Percentiles rank a stretch among this genome's conserved stretches.
Conservation (phyloP, 78 protist genomes). For the Fonticula alba region DNA sequence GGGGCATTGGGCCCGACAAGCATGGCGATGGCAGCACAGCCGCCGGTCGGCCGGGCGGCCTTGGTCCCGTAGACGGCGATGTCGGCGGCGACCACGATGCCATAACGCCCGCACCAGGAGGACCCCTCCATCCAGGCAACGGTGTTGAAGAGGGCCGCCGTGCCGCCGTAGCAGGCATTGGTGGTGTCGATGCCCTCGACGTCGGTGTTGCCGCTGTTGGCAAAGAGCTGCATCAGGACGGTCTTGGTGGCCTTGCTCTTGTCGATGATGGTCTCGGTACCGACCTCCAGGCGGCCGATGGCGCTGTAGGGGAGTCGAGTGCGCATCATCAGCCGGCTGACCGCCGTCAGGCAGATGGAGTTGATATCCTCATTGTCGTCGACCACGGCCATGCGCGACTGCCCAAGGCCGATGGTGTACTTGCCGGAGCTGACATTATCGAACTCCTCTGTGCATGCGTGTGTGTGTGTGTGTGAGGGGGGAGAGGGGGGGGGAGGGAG, state of each 20-base stretch:
- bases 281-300: conserved; percentile 84
- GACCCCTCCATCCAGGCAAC: conserved; percentile 72
- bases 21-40: conserved; percentile 87
- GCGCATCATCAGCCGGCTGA: conserved; percentile 39
- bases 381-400: conserved; percentile 58
- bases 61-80: conserved; percentile 73
- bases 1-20: conserved; percentile 90
- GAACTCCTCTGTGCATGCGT: neutral
- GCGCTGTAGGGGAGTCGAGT: conserved; percentile 23
- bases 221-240: conserved; percentile 57
- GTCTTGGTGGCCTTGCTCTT: conserved; percentile 73
- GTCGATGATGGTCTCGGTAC: conserved; percentile 81
- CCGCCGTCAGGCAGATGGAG: conserved; percentile 65
- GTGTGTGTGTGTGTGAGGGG: neutral
- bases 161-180: conserved; percentile 94
- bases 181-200: conserved; percentile 54
- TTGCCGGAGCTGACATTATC: conserved; percentile 68
- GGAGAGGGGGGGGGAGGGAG: neutral
- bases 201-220: conserved; percentile 35
- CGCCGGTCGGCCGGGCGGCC: conserved; percentile 37
- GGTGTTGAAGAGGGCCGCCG: conserved; percentile 72
- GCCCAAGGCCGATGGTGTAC: conserved; percentile 85
- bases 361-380: conserved; percentile 77
- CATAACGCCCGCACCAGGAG: conserved; percentile 82
- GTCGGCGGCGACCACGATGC: conserved; percentile 70